Percentiles rank a stretch among this genome's conserved stretches.
phyloP scores from a whole-genome alignment of 306 rosid genomes.

The Cicer yamashitae region DNA sequence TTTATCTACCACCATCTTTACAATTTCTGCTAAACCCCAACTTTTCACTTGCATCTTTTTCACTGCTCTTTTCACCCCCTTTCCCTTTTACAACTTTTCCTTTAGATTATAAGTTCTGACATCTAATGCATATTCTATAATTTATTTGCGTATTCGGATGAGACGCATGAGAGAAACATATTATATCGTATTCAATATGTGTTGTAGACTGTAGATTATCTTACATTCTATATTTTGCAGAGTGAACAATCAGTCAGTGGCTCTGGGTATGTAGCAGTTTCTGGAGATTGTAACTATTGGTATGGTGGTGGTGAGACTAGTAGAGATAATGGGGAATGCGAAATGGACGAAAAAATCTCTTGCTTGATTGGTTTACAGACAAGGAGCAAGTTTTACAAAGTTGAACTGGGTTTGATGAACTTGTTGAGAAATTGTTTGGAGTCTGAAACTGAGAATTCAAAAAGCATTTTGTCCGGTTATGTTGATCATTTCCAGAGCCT shows the following conservation, averaged over 20 bases:
- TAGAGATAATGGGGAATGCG: constrained; percentile 41
- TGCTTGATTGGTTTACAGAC: constrained; percentile 66
- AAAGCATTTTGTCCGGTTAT: constrained; percentile 61
- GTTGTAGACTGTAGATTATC: constrained; percentile 13
- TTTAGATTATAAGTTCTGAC: constrained; percentile 4
- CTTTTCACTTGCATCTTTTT: neutral
- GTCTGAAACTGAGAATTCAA: constrained; percentile 60
- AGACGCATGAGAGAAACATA: neutral
- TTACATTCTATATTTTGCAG: constrained; percentile 48
- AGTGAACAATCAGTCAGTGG: constrained; percentile 37
- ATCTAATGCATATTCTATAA: neutral
- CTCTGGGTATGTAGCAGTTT: constrained; percentile 31
- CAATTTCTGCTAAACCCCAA: constrained; percentile 7
- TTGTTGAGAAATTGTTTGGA: constrained; percentile 74
- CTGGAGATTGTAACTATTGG: constrained; percentile 32
- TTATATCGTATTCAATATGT: neutral
- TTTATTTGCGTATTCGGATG: constrained; percentile 1
- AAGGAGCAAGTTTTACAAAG: constrained; percentile 53
- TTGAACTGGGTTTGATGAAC: constrained; percentile 71
- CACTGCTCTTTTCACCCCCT: neutral
- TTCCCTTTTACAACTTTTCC: neutral
- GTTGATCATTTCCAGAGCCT: constrained; percentile 81
- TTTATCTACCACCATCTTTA: neutral
- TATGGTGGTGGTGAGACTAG: constrained; percentile 41
- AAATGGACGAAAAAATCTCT: constrained; percentile 54